Conservation (phyloP, 148 eudicot genomes). For the Vaccinium macrocarpon region DNA sequence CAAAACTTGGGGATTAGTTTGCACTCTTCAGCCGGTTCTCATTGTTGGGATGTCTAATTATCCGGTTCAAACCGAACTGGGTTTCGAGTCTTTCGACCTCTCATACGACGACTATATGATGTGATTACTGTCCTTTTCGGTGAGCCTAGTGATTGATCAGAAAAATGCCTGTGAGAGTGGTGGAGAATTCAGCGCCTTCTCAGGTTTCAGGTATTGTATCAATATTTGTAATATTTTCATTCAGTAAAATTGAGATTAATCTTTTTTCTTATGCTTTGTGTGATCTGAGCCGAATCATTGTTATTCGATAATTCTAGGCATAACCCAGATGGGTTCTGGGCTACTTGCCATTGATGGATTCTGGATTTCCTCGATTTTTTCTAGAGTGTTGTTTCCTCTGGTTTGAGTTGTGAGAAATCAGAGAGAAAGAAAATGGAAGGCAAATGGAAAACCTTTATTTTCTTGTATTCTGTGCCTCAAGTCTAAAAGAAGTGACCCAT, state of each 20-base stretch:
- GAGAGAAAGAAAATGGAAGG: background rate
- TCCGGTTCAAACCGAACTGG: background rate
- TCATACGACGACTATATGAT: background rate
- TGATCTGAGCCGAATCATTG: background rate
- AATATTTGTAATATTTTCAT: too few relatives aligned
- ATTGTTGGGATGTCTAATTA: background rate
- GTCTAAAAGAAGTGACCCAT: background rate
- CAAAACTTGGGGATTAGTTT: background rate
- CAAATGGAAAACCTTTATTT: background rate
- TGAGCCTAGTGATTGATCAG: too few relatives aligned
- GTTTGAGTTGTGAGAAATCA: background rate
- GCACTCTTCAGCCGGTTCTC: background rate
- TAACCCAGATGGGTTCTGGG: background rate
- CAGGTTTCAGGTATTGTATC: constrained; percentile 46
- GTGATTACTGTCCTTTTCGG: background rate
- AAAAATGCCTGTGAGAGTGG: constrained; percentile 75
- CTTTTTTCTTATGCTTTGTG: background rate
- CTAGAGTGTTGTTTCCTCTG: background rate
- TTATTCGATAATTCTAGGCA: background rate
- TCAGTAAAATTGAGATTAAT: background rate
- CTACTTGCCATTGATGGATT: background rate
- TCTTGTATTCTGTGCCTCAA: background rate
- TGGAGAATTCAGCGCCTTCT: constrained; percentile 56
- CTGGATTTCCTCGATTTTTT: background rate
- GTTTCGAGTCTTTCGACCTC: background rate